Percentiles rank a stretch among this genome's conserved stretches.
phyloP scores from a whole-genome alignment of 176 grass and related monocot genomes.

The Themeda triandra region DNA sequence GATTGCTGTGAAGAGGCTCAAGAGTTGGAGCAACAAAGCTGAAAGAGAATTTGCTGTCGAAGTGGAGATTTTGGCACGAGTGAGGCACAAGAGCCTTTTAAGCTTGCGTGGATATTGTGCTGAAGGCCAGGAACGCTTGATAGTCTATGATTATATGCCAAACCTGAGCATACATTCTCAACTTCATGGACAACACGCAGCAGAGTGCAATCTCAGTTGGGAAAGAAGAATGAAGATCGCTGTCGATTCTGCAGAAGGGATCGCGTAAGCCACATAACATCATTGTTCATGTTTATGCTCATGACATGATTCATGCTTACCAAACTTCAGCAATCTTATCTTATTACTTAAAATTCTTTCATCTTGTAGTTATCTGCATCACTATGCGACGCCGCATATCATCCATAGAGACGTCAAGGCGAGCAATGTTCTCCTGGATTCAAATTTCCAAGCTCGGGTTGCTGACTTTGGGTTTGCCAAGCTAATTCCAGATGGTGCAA shows the following conservation, averaged over 20 bases:
- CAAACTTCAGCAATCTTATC: background rate
- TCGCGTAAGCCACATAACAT: slow-evolving; percentile 57
- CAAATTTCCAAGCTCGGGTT: slow-evolving; percentile 58
- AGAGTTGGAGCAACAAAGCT: slow-evolving; percentile 93
- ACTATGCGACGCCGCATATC: slow-evolving; percentile 63
- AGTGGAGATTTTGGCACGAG: slow-evolving; percentile 70
- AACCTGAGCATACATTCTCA: slow-evolving; percentile 81
- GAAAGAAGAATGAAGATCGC: slow-evolving; percentile 76
- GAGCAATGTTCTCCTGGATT: slow-evolving; percentile 82
- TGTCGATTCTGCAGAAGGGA: slow-evolving; percentile 74
- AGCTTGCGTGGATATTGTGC: slow-evolving; percentile 82
- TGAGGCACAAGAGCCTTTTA: slow-evolving; percentile 75
- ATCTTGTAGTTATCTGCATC: slow-evolving; percentile 72
- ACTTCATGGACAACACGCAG: slow-evolving; percentile 76
- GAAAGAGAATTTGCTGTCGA: slow-evolving; percentile 77
- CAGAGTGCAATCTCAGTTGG: slow-evolving; percentile 74
- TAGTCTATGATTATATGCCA: slow-evolving; percentile 86
- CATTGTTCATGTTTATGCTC: slow-evolving; percentile 7
- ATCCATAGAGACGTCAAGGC: slow-evolving; percentile 90
- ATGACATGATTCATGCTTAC: background rate
- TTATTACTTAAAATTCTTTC: slow-evolving; percentile 10
- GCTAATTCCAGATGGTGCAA: slow-evolving; percentile 82
- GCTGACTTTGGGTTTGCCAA: slow-evolving; percentile 93
- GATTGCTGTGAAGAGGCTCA: slow-evolving; percentile 94
- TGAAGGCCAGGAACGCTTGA: slow-evolving; percentile 86